These are phyloP conservation scores for Moesziomyces antarcticus DNA, from an alignment of 1,284 basidiomycete genomes.

Conservation along the genomic window DNA sequence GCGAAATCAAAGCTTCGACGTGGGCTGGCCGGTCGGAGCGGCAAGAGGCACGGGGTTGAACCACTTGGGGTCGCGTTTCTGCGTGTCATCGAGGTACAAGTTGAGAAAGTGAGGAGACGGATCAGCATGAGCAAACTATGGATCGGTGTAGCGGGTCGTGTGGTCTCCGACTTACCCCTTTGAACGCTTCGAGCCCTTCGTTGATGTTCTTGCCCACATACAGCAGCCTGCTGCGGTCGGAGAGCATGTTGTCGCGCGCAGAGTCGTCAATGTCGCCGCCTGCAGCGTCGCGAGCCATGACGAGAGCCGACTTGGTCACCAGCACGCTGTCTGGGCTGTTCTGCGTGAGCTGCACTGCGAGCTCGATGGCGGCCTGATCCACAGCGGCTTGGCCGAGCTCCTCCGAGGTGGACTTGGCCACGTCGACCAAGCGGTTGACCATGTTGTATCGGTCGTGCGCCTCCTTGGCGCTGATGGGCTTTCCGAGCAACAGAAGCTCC, in stretches of 20 bases:
- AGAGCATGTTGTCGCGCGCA: conserved; percentile 72
- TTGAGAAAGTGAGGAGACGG: neutral
- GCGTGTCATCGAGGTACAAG: neutral
- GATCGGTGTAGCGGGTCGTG: no score
- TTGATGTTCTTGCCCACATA: conserved; percentile 80
- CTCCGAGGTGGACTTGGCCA: conserved; percentile 70
- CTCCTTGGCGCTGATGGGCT: conserved; percentile 76
- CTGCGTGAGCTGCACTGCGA: conserved; percentile 74
- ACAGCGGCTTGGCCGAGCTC: conserved; percentile 73
- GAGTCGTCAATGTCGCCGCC: conserved; percentile 73
- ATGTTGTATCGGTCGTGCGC: conserved; percentile 79
- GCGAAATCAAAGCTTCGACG: conserved; percentile 15
- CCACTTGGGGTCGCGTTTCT: conserved; percentile 54
- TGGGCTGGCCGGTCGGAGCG: conserved; percentile 2
- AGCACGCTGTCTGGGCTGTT: conserved; percentile 85
- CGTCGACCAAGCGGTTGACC: conserved; percentile 55
- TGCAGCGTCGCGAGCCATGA: conserved; percentile 44
- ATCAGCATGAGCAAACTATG: neutral
- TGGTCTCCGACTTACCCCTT: conserved; percentile 67
- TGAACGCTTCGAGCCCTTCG: conserved; percentile 72
- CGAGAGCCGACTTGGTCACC: conserved; percentile 75
- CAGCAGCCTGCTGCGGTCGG: conserved; percentile 73
- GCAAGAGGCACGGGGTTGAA: conserved; percentile 31
- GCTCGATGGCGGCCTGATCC: conserved; percentile 74
- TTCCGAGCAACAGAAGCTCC: conserved; percentile 80